Base-by-base conservation (phyloP, 2,329 filamentous ascomycete species). In the Blastomyces parvus region DNA sequence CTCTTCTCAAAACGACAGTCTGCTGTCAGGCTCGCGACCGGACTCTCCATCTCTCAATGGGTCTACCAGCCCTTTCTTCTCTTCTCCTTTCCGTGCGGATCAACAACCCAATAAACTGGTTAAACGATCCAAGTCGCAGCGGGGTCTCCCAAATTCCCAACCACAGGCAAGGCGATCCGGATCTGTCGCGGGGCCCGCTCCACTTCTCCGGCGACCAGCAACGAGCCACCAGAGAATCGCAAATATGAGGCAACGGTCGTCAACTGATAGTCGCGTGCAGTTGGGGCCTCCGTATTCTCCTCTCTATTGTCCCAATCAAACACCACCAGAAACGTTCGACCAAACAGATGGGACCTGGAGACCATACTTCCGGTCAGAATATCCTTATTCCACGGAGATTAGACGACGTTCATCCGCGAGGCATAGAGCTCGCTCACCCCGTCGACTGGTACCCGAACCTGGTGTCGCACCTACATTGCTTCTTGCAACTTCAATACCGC, bases 201-300 rank as follows among this genome's bases (percentile, higher is more conserved):
- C 81, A 5, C 78, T 78, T 30, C 77, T 86, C 63, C 80, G 81
- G 63, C 79, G 85, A 64, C 85, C 85, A 56, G 84, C 83, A 19
- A 87, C 85, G 14, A 87, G 85, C 72, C 83, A 87, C 71, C 84
- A 87, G 70, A 78, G 85, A 61, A 83, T 82, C 33, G 81, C 81
- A 56, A 82, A 81, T 9, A 75, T 84, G 65, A 79, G 80, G 64
- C 74, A 78, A 62, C 77, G 75, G 50, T 72, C 74, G 48, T 74
- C 71, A n/a, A 70, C 72, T 36, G 70, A 68, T 19, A 64, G 62
- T n/a, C 59, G 60, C 13, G 58, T 64, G n/a, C 55, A 38, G 42
- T 42, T 56, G 25, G 58, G 27, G 27, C 25, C 61, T 44, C 58
- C 61, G 13, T 59, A 44, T 22, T 50, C 57, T 8, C 38, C 68